These are phyloP conservation scores for Coemansia sp. DNA, from an alignment of 192 early-diverging fungal species.

Conservation along the genomic window DNA sequence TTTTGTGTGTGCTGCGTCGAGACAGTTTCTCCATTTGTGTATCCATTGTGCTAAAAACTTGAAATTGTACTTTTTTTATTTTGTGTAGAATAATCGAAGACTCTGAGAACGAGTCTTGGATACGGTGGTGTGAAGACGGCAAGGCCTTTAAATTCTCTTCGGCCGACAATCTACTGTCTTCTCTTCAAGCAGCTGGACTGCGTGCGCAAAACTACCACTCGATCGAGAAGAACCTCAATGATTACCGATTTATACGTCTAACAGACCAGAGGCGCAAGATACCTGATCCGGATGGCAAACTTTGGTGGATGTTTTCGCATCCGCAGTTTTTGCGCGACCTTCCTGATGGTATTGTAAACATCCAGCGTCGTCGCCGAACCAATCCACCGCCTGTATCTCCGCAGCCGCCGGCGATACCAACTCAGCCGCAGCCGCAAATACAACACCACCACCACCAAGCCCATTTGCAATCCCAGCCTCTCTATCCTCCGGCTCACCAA, in stretches of 20 bases:
- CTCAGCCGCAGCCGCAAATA: conserved; percentile 21
- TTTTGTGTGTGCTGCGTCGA: not conserved
- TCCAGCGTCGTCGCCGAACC: conserved; percentile 50
- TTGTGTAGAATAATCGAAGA: conserved; percentile 41
- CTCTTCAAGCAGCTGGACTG: conserved; percentile 43
- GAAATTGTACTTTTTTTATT: not conserved
- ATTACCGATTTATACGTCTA: conserved; percentile 49
- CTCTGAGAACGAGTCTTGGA: conserved; percentile 47
- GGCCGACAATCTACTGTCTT: conserved; percentile 44
- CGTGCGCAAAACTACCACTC: conserved; percentile 57
- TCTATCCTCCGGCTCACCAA: conserved; percentile 19
- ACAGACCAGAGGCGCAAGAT: conserved; percentile 53
- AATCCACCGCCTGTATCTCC: conserved; percentile 46
- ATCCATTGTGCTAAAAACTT: conserved; percentile 4
- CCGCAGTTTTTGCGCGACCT: conserved; percentile 46
- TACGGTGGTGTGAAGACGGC: conserved; percentile 54
- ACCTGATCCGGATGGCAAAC: conserved; percentile 39
- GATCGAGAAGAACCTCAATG: conserved; percentile 55
- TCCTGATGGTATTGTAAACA: conserved; percentile 51
- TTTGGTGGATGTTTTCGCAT: conserved; percentile 57
- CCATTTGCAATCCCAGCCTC: conserved; percentile 20
- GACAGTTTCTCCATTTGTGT: not conserved
- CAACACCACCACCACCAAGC: conserved; percentile 13
- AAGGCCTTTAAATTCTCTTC: conserved; percentile 54
- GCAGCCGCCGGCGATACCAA: conserved; percentile 18